Conservation (phyloP, 148 eudicot genomes). For the Fallopia convolvulus region DNA sequence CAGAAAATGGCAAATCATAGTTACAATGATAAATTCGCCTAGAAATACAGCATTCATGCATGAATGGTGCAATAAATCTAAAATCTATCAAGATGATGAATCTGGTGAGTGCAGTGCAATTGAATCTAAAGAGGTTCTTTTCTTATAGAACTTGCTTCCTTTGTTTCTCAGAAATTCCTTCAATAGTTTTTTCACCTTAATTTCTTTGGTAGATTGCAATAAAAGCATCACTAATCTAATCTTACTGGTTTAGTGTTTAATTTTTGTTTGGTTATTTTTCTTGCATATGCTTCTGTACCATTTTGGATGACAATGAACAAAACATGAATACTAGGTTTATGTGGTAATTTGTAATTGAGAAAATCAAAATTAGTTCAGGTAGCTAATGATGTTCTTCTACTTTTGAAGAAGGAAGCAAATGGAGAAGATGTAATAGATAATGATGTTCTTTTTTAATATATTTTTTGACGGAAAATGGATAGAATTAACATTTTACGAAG, state of each 20-base stretch:
- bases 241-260: background rate
- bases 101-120: background rate
- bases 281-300: background rate
- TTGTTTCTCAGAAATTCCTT: background rate
- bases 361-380: background rate
- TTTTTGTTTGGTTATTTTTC: background rate
- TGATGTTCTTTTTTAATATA: too few species aligned
- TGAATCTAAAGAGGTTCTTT: background rate
- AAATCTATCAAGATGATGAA: background rate
- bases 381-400: background rate
- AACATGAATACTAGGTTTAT: background rate
- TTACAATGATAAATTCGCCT: background rate
- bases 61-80: background rate
- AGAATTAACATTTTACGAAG: too few species aligned
- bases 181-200: background rate
- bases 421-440: too few species aligned
- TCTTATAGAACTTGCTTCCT: background rate
- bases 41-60: background rate
- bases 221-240: background rate
- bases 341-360: background rate
- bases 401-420: background rate
- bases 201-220: background rate
- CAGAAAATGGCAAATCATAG: background rate
- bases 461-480: too few species aligned
- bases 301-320: background rate